Evolutionary conservation across 352 stramenopile genomes (phyloP), one percentile per base, ranked within the genome.

Genomic region (Phytophthora brassicae): DNA sequence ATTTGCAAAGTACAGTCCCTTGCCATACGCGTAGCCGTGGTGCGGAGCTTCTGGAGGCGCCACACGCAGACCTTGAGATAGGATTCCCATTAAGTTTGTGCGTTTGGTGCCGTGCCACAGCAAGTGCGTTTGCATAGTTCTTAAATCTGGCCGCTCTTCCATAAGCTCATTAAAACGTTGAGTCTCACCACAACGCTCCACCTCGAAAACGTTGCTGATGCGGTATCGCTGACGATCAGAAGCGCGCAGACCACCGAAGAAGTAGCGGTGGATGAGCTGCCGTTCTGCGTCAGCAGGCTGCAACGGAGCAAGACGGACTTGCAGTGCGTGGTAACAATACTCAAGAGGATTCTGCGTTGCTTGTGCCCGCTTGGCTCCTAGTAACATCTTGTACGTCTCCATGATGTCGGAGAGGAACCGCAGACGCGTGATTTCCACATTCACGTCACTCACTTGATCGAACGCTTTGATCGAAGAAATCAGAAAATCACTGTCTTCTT

Each of bases 1-100:
- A 48, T 96, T 86, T 1, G 88, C 86, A 47, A 95, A 96, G 50
- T 96, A 96, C 24, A 96, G 28, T 0, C 88, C 88, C 42, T 95
- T 96, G 43, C 88, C 88, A 45, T 93, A 96, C 31, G 80, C 71
- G 61, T 90, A 93, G 1, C 88, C 88, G 20, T 88, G 81, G 24
- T 83, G 73, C n/a, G 86, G 86, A 17, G 86, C 87, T 52, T 96
- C 88, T 0, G 87, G 83, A 6, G 88, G 88, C 19, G 88, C 88
- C 13, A 96, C 91, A n/a, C 86, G 83, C 6, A 96, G 69, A 1
- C 88, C 89, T 23, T 94, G 84, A 0, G 79, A 88, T 6, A 96
- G 50, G 59, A 96, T 95, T 0, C 89, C 88, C 77, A 92, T 90
- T 20, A 94, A 52, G 31, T 96, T 96, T 2, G 81, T 87, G n/a